A percentile compares a stretch with the other conserved stretches of the same genome.
These are phyloP conservation scores for Arbutus unedo DNA, from an alignment of 148 eudicot genomes.

Conservation along the genomic window DNA sequence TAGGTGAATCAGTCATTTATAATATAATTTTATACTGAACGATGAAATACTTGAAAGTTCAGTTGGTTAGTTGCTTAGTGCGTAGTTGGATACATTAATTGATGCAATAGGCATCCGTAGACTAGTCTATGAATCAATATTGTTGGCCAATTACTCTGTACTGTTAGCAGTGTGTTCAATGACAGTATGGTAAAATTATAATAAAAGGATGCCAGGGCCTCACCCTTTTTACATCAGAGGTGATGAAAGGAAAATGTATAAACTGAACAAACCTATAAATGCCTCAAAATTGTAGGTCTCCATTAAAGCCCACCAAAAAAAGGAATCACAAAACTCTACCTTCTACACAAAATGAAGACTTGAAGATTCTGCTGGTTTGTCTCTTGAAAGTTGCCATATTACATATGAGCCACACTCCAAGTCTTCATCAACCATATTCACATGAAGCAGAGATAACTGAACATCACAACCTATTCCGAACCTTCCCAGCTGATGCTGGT, in stretches of 20 bases:
- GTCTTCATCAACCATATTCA: not conserved
- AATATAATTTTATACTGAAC: not conserved
- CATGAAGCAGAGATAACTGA: not conserved
- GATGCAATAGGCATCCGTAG: not conserved
- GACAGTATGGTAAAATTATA: not conserved
- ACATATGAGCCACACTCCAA: not conserved
- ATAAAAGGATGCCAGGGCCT: not conserved
- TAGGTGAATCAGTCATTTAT: not conserved
- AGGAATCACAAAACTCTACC: not conserved
- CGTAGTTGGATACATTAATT: not conserved
- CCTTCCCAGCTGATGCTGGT: not conserved
- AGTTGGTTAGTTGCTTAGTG: not conserved
- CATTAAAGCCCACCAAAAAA: not conserved
- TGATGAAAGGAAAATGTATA: not conserved
- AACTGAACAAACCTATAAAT: too few species aligned
- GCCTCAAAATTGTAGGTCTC: too few species aligned
- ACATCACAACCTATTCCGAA: not conserved
- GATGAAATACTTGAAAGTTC: not conserved
- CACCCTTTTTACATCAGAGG: not conserved
- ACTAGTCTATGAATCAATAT: not conserved
- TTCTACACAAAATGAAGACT: not conserved
- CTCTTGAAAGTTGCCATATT: not conserved
- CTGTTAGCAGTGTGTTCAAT: not conserved
- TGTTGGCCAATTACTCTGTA: not conserved
- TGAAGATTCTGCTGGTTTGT: not conserved